Evolutionary conservation across 2,329 filamentous ascomycete species (phyloP).

Genomic region (Chalara sp.): DNA sequence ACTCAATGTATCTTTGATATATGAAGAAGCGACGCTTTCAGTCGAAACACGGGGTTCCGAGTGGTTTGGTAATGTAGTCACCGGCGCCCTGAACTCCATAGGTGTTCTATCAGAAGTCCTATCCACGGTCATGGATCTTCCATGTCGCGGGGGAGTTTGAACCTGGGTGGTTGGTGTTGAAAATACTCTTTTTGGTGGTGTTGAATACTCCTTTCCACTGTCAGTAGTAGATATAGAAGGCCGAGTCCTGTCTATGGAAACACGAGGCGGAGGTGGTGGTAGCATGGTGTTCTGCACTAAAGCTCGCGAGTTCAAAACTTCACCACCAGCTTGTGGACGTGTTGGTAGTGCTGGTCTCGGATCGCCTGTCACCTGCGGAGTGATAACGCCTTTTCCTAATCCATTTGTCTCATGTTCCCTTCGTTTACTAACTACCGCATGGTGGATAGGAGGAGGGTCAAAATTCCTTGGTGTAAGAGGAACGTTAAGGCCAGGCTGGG

Average conservation of each 20-base stretch:
- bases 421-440: slow-evolving; percentile 36
- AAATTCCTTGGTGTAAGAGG: slow-evolving; percentile 28
- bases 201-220: slow-evolving; percentile 10
- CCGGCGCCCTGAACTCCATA: slow-evolving; percentile 30
- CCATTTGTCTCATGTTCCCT: slow-evolving; percentile 37
- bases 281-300: slow-evolving; percentile 12
- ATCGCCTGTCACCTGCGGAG: slow-evolving; percentile 37
- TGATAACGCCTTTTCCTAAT: slow-evolving; percentile 29
- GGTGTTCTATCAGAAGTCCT: slow-evolving; percentile 33
- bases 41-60: slow-evolving; percentile 10
- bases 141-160: slow-evolving; percentile 37
- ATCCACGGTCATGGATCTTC: slow-evolving; percentile 45
- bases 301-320: slow-evolving; percentile 23
- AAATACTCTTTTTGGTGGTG: slow-evolving; percentile 36
- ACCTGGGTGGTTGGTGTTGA: slow-evolving; percentile 40
- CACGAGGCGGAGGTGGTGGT: slow-evolving; percentile 21
- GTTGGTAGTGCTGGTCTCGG: slow-evolving; percentile 41
- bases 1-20: slow-evolving; percentile 12
- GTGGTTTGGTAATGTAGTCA: slow-evolving; percentile 12
- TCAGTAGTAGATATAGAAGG: slow-evolving; percentile 11
- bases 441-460: slow-evolving; percentile 49
- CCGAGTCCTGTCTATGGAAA: slow-evolving; percentile 19
- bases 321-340: slow-evolving; percentile 31
- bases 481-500: slow-evolving; percentile 23
- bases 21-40: slow-evolving; percentile 6